Evolutionary conservation across 768 basidiomycete species (phyloP), one percentile per base, ranked within the genome.

Genomic region (Lyophyllum decastes): DNA sequence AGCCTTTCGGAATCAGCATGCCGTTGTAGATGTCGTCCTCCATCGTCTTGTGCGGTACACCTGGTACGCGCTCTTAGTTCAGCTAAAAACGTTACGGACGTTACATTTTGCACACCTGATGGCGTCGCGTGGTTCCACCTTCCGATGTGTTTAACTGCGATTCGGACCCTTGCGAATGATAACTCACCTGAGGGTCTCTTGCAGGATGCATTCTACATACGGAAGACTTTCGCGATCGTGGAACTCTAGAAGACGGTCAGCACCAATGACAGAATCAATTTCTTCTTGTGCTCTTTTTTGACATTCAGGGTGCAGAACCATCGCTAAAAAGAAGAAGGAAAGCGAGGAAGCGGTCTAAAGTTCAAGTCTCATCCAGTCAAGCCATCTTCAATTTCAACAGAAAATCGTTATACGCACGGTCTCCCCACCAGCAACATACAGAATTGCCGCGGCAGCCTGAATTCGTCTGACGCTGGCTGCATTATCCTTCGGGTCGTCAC

Each of bases 201-300:
- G 66, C 30, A 61, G 22, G 27, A 67, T 30, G 34, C 55, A 57
- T n/a, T 58, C 60, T 4, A 61, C 4, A 30, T 51, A 61, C 7
- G 60, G 57, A 11, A 58, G 52, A 21, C 33, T 50, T 17, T n/a
- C 38, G 2, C 52, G 56, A 48, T 58, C 60, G 5, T 34, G 10
- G 27, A 58, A 58, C 14, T 58, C 58, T 4, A 65, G 67, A 19
- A 74, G 55, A 0, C 70, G 61, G 11, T 64, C 63, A 11, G 26
- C 22, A 14, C 72, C 69, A n/a, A 72, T 44, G 22, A 71, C 64
- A 6, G 55, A 43, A 49, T 72, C 68, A 27, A 73, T 56, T 55
- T 75, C 73, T 44, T 61, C 61, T 44, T 71, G 73, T 5, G 68
- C 72, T 50, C 62, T 66, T 26, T 25, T 41, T 52, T 73, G 72